Percentiles rank a stretch among this genome's conserved stretches.
Conservation (phyloP, 371 early-diverging fungal genomes). For the Mucor velutinosus region DNA sequence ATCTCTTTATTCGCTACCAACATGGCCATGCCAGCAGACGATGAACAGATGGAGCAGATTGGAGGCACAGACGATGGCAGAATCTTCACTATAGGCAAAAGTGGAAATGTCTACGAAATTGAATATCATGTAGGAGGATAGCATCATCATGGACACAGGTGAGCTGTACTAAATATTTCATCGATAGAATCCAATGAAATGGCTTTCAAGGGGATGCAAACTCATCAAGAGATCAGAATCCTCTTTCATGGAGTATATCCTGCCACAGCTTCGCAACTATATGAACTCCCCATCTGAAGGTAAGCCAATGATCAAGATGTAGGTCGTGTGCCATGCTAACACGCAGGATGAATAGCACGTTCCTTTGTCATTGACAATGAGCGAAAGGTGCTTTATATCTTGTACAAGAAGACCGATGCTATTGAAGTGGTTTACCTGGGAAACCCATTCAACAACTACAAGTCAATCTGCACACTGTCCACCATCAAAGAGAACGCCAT, state of each 20-base stretch:
- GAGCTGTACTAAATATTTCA: not conserved
- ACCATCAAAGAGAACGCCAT: conserved; percentile 52
- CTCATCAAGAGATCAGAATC: conserved; percentile 19
- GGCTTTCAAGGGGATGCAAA: not conserved
- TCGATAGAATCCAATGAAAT: not conserved
- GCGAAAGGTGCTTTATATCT: conserved; percentile 72
- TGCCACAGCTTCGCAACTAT: not conserved
- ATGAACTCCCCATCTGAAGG: not conserved
- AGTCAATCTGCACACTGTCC: conserved; percentile 33
- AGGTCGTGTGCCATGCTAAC: not conserved
- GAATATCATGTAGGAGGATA: conserved; percentile 62
- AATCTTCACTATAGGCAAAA: conserved; percentile 82
- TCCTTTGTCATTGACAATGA: conserved; percentile 62
- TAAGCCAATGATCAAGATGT: not conserved
- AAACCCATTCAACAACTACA: conserved; percentile 24
- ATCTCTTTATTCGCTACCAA: conserved; percentile 66
- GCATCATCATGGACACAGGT: not conserved
- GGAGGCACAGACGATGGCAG: conserved; percentile 76
- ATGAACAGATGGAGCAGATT: conserved; percentile 71
- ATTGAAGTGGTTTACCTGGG: conserved; percentile 37
- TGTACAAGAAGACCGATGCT: conserved; percentile 49
- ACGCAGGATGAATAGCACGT: not conserved
- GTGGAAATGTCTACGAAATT: conserved; percentile 86
- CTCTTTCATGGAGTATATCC: not conserved
- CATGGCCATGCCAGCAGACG: conserved; percentile 74